Percentiles rank a stretch among this genome's conserved stretches.
phyloP scores from a whole-genome alignment of 192 early-diverging fungal species.

The Borealophlyctis nickersoniae region DNA sequence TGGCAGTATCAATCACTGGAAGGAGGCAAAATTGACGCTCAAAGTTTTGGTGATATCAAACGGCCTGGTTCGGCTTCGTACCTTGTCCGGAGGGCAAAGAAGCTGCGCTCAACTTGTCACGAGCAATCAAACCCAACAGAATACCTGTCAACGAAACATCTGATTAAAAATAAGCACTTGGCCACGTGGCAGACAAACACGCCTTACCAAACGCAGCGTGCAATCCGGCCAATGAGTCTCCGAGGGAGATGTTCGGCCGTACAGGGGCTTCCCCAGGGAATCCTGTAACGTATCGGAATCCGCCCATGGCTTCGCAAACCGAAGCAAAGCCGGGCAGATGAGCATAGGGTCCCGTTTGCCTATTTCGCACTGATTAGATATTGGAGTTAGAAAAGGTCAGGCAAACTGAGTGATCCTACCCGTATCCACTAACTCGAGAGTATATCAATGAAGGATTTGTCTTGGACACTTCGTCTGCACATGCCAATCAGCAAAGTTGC shows the following conservation, averaged over 20 bases:
- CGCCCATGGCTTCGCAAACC: not conserved
- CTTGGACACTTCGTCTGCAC: not conserved
- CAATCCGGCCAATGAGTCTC: not conserved
- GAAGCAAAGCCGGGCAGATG: not conserved
- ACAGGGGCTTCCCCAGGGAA: not conserved
- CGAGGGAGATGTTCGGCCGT: slow-evolving; percentile 2
- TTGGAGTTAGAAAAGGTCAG: no score
- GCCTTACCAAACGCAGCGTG: not conserved
- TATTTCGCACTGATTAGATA: no score
- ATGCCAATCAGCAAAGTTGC: not conserved
- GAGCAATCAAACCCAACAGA: not conserved
- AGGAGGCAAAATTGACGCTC: no score
- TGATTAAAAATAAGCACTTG: not conserved
- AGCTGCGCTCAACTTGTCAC: not conserved
- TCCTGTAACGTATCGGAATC: not conserved
- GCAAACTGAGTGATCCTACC: no score
- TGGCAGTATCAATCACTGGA: not conserved
- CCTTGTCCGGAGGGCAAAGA: not conserved
- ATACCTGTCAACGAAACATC: not conserved
- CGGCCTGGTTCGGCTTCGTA: no score
- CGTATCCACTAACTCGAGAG: not conserved
- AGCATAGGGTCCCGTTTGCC: not conserved
- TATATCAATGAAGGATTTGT: not conserved
- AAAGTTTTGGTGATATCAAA: no score
- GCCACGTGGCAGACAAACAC: not conserved